A percentile compares a stretch with the other conserved stretches of the same genome.
These are phyloP conservation scores for Periglandula ipomoeae DNA, from an alignment of 2,329 filamentous ascomycete genomes.

Conservation along the genomic window DNA sequence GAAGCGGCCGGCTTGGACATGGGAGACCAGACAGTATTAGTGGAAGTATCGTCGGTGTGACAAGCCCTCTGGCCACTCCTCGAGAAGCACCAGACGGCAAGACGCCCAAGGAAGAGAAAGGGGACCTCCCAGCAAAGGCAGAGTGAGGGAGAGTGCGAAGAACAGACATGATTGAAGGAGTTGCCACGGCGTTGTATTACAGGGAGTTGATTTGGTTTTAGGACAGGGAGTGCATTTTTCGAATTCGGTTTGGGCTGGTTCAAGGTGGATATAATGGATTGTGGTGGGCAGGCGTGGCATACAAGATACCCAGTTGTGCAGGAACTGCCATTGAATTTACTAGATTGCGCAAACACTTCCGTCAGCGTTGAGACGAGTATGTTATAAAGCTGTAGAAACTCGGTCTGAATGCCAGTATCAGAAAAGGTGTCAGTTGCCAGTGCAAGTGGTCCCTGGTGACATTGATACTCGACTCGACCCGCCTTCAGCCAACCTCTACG, in stretches of 20 bases:
- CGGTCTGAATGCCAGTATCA: too few species aligned
- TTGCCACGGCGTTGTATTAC: neutral
- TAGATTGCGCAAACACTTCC: neutral
- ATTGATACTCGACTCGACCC: too few species aligned
- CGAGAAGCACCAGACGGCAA: slow-evolving; percentile 33
- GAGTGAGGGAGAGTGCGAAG: slow-evolving; percentile 5
- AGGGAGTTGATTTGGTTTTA: neutral
- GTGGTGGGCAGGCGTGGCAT: slow-evolving; percentile 1
- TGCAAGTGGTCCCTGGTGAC: too few species aligned
- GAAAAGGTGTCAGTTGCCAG: too few species aligned
- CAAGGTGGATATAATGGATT: neutral
- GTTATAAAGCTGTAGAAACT: too few species aligned
- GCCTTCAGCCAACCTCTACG: too few species aligned
- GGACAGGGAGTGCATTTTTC: neutral
- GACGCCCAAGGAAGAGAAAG: slow-evolving; percentile 21
- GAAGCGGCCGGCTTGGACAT: slow-evolving; percentile 70
- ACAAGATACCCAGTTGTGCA: slow-evolving; percentile 9
- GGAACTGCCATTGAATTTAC: slow-evolving; percentile 1
- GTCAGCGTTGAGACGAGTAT: too few species aligned
- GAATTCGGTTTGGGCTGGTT: neutral
- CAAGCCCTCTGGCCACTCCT: slow-evolving; percentile 55
- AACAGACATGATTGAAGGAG: slow-evolving; percentile 4
- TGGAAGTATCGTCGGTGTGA: slow-evolving; percentile 58
- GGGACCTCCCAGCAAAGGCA: slow-evolving; percentile 13
- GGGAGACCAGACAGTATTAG: slow-evolving; percentile 72